Evolutionary conservation across 257 asterid genomes (phyloP).

Genomic region (Mentha longifolia): DNA sequence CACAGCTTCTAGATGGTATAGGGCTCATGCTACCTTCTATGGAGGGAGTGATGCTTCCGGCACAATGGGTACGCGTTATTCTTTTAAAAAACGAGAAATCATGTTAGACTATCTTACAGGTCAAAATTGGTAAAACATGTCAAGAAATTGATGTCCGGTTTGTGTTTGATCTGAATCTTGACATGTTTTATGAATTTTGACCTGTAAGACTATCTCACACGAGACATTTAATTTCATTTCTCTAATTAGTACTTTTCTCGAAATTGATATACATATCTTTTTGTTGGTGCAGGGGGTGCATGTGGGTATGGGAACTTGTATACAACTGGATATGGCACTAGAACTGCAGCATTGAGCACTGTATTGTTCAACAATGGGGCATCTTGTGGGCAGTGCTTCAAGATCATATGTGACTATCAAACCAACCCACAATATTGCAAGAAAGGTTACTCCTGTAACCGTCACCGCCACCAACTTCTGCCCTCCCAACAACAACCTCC

Average conservation of each 20-base stretch:
- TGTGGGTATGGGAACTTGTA: conserved; percentile 71
- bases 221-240: too few relatives aligned
- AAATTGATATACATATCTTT: too few relatives aligned
- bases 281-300: conserved; percentile 52
- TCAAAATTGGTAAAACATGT: too few relatives aligned
- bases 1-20: conserved; percentile 52
- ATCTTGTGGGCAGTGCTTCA: conserved; percentile 70
- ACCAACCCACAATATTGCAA: conserved; percentile 51
- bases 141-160: too few relatives aligned
- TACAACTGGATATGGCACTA: conserved; percentile 55
- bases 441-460: conserved; percentile 58
- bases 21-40: conserved; percentile 66
- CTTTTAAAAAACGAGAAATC: neutral
- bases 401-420: conserved; percentile 56
- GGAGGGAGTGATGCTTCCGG: conserved; percentile 79
- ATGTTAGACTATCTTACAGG: too few relatives aligned
- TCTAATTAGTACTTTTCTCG: too few relatives aligned
- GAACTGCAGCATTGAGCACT: conserved; percentile 73
- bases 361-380: conserved; percentile 66
- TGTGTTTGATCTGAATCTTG: too few relatives aligned
- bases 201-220: too few relatives aligned
- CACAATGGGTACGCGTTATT: conserved; percentile 57
- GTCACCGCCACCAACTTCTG: conserved; percentile 73
- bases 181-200: too few relatives aligned
- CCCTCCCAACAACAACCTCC: conserved; percentile 68